These are phyloP conservation scores for Westerdykella sp. DNA, from an alignment of 2,329 filamentous ascomycete species.

Conservation along the genomic window DNA sequence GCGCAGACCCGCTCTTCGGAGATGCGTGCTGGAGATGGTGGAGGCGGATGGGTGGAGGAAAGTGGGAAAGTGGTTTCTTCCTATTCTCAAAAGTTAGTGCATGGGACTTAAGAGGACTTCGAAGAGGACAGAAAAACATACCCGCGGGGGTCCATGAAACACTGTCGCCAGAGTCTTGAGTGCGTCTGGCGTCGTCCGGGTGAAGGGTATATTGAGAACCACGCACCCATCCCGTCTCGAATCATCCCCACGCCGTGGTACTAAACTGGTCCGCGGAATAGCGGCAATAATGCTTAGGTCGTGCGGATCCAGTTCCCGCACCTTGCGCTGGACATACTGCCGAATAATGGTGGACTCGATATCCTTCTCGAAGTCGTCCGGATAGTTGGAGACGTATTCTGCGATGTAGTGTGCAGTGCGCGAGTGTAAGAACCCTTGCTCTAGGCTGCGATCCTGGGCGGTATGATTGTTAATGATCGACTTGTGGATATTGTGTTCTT, in stretches of 20 bases:
- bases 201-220: slow-evolving; percentile 47
- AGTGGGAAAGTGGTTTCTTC: slow-evolving; percentile 34
- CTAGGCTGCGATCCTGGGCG: slow-evolving; percentile 45
- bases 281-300: slow-evolving; percentile 54
- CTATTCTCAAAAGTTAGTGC: slow-evolving; percentile 5
- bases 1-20: slow-evolving; percentile 48
- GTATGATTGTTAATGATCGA: slow-evolving; percentile 47
- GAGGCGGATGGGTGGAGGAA: slow-evolving; percentile 14
- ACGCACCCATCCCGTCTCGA: slow-evolving; percentile 34
- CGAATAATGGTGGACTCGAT: slow-evolving; percentile 42
- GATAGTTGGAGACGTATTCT: slow-evolving; percentile 50
- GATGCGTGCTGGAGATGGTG: slow-evolving; percentile 18
- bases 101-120: neutral
- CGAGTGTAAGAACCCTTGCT: slow-evolving; percentile 49
- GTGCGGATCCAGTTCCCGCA: slow-evolving; percentile 49
- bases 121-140: neutral
- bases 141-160: slow-evolving; percentile 48
- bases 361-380: slow-evolving; percentile 49
- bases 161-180: slow-evolving; percentile 51
- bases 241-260: slow-evolving; percentile 39
- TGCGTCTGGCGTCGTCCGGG: slow-evolving; percentile 48
- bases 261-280: slow-evolving; percentile 49
- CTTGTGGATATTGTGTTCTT: slow-evolving; percentile 46
- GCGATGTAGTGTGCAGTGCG: slow-evolving; percentile 53
- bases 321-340: slow-evolving; percentile 43